Evolutionary conservation across 2,329 filamentous ascomycete genomes (phyloP).

Genomic region (Pseudogymnoascus sp.): DNA sequence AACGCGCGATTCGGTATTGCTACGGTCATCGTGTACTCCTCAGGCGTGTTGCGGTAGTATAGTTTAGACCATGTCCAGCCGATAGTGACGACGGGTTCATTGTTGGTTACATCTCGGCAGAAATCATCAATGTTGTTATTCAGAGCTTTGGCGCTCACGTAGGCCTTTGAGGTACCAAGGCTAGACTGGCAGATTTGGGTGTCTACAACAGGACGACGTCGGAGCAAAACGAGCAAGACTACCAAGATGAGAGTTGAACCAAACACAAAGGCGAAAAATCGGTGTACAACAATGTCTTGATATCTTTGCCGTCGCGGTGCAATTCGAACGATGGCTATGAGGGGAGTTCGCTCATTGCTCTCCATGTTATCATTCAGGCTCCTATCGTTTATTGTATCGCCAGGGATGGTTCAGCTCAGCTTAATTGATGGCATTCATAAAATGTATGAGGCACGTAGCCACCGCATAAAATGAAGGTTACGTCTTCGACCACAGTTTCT

Average conservation of each 20-base stretch:
- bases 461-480: not conserved
- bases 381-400: constrained; percentile 2
- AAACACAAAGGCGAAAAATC: constrained; percentile 14
- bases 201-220: constrained; percentile 7
- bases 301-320: constrained; percentile 13
- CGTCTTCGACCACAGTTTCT: not conserved
- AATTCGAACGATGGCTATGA: constrained; percentile 10
- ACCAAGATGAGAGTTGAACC: constrained; percentile 13
- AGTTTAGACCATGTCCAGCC: not conserved
- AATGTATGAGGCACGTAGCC: constrained; percentile 1
- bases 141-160: constrained; percentile 9
- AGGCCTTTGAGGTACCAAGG: constrained; percentile 8
- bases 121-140: constrained; percentile 11
- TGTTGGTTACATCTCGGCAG: constrained; percentile 5
- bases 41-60: not conserved
- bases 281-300: constrained; percentile 11
- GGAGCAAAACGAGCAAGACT: not conserved
- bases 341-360: constrained; percentile 14
- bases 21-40: not conserved
- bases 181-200: constrained; percentile 10
- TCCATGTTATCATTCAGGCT: constrained; percentile 10
- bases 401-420: constrained; percentile 10
- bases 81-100: not conserved
- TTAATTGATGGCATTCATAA: constrained; percentile 6
- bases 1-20: not conserved